Percentiles rank a stretch among this genome's conserved stretches.
Evolutionary conservation across 768 basidiomycete species (phyloP).

Genomic region (Tylopilus subfusipes): DNA sequence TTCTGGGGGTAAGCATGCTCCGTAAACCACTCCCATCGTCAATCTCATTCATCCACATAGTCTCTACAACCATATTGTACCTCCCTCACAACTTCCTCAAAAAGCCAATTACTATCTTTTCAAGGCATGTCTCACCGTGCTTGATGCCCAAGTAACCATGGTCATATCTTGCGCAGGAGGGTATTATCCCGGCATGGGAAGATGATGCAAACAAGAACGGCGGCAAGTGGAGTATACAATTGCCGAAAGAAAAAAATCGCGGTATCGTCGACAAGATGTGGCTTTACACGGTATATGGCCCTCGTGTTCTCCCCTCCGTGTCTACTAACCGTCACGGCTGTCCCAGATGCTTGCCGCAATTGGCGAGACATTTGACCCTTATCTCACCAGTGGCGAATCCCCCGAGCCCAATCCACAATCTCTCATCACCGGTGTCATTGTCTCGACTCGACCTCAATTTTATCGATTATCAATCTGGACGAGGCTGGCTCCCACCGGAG

Average conservation of each 20-base stretch:
- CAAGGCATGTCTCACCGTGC: constrained; percentile 56
- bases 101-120: constrained; percentile 99
- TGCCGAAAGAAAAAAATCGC: constrained; percentile 93
- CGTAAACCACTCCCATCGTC: background rate
- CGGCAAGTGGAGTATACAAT: constrained; percentile 98
- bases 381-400: constrained; percentile 49
- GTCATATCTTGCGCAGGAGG: constrained; percentile 53
- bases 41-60: constrained; percentile 38
- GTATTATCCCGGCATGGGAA: constrained; percentile 97
- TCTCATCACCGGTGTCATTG: constrained; percentile 89
- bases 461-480: constrained; percentile 99
- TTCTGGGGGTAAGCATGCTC: constrained; percentile 85
- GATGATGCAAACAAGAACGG: constrained; percentile 95
- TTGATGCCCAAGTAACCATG: background rate
- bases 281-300: constrained; percentile 81
- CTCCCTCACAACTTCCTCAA: constrained; percentile 86
- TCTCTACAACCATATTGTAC: constrained; percentile 95
- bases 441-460: constrained; percentile 91
- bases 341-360: constrained; percentile 97
- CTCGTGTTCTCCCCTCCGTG: background rate
- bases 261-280: constrained; percentile 88
- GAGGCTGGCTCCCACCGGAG: constrained; percentile 62
- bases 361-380: constrained; percentile 96
- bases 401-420: constrained; percentile 47
- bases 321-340: constrained; percentile 1